Base-by-base conservation (phyloP, 2,329 filamentous ascomycete genomes). In the Samsoniella hepiali region DNA sequence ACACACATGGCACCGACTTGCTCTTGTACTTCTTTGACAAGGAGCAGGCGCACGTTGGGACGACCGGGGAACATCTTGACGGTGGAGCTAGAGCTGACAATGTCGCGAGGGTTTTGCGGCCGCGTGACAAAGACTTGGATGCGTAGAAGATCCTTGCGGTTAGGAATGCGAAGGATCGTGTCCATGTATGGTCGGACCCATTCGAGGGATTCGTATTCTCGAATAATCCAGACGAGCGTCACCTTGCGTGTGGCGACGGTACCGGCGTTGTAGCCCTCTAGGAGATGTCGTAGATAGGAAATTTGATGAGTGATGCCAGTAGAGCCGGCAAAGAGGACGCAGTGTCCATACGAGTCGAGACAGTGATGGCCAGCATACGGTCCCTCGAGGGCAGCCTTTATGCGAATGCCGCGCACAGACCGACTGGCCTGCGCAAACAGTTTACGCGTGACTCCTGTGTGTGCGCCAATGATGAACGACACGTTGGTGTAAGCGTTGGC, bases 251-350 rank as follows among this genome's bases (percentile, higher is more conserved):
- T 92, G 5, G 94, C 93, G 44, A 93, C 87, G 1, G 88, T 93
- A 64, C 87, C 85, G 1, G 85, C 80, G 61, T 86, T 85, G 74
- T 84, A 89, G 4, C 89, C 89, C 61, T 87, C 78, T 64, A 94
- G 83, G 5, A 94, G 80, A 58, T 95, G 89, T 62, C 88, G 88
- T 9, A 97, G 84, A 74, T 96, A 96, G 40, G 93, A 91, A 36
- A 98, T 86, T 74, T 96, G 93, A 75, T 98, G 94, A 1, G 94
- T 97, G 77, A 99, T 98, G 66, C 95, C 95, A 5, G 95, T 93
- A 63, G 94, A 91, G 63, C 93, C 93, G 13, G 94, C 93, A 72
- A 97, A 93, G 63, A 99, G 88, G 67, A 99, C 85, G 51, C 89
- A 88, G 50, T 96, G 95, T 45, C 95, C 94, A 76, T 97, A 98